A percentile compares a stretch with the other conserved stretches of the same genome.
phyloP scores from a whole-genome alignment of 768 basidiomycete species.

The Russula ochroleuca region DNA sequence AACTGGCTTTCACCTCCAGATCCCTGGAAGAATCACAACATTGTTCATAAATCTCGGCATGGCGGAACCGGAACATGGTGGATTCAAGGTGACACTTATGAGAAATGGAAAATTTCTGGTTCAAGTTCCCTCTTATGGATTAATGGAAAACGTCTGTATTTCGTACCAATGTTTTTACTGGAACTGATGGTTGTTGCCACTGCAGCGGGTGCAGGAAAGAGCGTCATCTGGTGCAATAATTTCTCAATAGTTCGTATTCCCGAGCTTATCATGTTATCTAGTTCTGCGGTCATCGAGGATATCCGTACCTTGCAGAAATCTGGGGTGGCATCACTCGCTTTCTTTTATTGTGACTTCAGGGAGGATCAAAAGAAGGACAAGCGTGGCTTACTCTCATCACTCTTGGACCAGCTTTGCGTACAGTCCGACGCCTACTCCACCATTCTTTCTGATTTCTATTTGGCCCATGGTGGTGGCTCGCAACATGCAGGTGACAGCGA shows the following conservation, averaged over 20 bases:
- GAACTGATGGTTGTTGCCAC: background rate
- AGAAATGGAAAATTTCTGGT: background rate
- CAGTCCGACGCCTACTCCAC: background rate
- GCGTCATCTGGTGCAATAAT: background rate
- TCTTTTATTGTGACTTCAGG: conserved; percentile 13
- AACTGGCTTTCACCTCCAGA: conserved; percentile 14
- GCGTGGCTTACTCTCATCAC: background rate
- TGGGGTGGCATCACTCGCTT: background rate
- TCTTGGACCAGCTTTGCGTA: background rate
- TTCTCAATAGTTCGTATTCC: background rate
- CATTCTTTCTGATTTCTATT: background rate
- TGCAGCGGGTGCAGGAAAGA: conserved; percentile 12
- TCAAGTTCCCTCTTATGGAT: conserved; percentile 3
- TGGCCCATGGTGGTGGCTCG: background rate
- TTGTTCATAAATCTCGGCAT: background rate
- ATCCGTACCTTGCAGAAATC: background rate
- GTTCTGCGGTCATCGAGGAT: background rate
- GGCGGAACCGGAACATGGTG: background rate
- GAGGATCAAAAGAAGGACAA: background rate
- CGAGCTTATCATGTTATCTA: background rate
- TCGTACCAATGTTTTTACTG: background rate
- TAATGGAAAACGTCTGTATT: conserved; percentile 6
- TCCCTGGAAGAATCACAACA: conserved; percentile 1
- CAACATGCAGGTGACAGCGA: background rate
- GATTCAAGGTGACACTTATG: background rate